A percentile compares a stretch with the other conserved stretches of the same genome.
Conservation (phyloP, 2,329 filamentous ascomycete species). For the Diaporthe amygdali region DNA sequence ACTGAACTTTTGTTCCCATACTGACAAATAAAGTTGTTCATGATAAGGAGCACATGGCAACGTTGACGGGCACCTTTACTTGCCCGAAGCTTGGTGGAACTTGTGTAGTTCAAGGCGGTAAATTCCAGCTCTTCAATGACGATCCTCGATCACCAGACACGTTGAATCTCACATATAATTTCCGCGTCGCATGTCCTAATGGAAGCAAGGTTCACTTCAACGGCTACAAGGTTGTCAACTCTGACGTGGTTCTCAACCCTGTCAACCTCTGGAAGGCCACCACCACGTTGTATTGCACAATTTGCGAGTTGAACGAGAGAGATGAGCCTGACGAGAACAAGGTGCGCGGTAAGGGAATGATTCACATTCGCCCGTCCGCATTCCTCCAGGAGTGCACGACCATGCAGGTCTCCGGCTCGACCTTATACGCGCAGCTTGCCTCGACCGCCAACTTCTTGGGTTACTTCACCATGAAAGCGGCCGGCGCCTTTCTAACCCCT, state of each 20-base stretch:
- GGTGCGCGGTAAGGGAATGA: conserved; percentile 61
- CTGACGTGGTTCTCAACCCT: conserved; percentile 61
- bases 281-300: conserved; percentile 65
- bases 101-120: conserved; percentile 63
- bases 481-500: conserved; percentile 58
- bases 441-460: conserved; percentile 57
- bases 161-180: conserved; percentile 64
- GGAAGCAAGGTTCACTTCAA: conserved; percentile 61
- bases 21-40: conserved; percentile 50
- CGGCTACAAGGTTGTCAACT: conserved; percentile 67
- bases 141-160: conserved; percentile 62
- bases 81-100: conserved; percentile 59
- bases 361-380: conserved; percentile 58
- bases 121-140: conserved; percentile 61
- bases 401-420: conserved; percentile 54
- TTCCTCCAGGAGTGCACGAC: conserved; percentile 62
- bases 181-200: conserved; percentile 61
- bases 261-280: conserved; percentile 65
- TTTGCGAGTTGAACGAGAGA: conserved; percentile 45
- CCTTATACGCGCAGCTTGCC: conserved; percentile 46
- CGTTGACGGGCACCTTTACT: conserved; percentile 64
- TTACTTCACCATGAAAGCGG: conserved; percentile 60
- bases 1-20: no score
- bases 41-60: conserved; percentile 53
- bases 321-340: conserved; percentile 31